Evolutionary conservation across 768 basidiomycete species (phyloP).

Genomic region (Lactarius akahatsu): DNA sequence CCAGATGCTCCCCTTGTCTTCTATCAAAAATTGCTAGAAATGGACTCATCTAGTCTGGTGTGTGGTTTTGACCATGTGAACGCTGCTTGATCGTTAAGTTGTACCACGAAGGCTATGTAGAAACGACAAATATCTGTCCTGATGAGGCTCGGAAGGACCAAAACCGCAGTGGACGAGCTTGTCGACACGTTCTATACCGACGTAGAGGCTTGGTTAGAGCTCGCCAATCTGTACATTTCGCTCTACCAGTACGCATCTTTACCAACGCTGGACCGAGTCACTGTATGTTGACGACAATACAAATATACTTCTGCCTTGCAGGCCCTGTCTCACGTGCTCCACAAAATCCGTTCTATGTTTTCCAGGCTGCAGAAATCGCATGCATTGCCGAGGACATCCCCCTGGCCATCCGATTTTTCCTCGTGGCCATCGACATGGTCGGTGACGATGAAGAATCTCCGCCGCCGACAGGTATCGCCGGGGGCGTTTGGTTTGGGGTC

Average conservation of each 20-base stretch:
- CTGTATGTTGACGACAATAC: not conserved
- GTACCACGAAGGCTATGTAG: slow-evolving; percentile 55
- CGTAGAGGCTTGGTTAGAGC: slow-evolving; percentile 52
- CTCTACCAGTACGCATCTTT: slow-evolving; percentile 55
- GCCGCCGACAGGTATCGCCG: slow-evolving; percentile 48
- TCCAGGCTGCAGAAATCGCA: slow-evolving; percentile 77
- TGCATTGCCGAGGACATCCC: slow-evolving; percentile 69
- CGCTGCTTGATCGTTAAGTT: not conserved
- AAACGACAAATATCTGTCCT: slow-evolving; percentile 80
- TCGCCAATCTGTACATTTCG: slow-evolving; percentile 74
- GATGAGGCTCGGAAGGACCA: slow-evolving; percentile 56
- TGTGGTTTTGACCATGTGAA: slow-evolving; percentile 34
- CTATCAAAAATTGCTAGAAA: slow-evolving; percentile 59
- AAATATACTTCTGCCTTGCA: slow-evolving; percentile 76
- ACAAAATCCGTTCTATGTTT: no score
- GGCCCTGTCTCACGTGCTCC: slow-evolving; percentile 69
- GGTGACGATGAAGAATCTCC: slow-evolving; percentile 48
- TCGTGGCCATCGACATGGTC: slow-evolving; percentile 76
- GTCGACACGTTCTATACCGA: slow-evolving; percentile 89
- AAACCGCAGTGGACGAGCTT: slow-evolving; percentile 70
- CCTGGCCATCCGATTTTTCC: slow-evolving; percentile 75
- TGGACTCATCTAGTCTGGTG: slow-evolving; percentile 70
- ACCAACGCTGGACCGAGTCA: not conserved
- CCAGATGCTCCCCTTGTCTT: slow-evolving; percentile 50
- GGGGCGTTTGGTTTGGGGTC: slow-evolving; percentile 80